Percentiles rank a stretch among this genome's conserved stretches.
These are phyloP conservation scores for Crithidia acanthocephali DNA, from an alignment of 208 protist genomes.

Conservation along the genomic window DNA sequence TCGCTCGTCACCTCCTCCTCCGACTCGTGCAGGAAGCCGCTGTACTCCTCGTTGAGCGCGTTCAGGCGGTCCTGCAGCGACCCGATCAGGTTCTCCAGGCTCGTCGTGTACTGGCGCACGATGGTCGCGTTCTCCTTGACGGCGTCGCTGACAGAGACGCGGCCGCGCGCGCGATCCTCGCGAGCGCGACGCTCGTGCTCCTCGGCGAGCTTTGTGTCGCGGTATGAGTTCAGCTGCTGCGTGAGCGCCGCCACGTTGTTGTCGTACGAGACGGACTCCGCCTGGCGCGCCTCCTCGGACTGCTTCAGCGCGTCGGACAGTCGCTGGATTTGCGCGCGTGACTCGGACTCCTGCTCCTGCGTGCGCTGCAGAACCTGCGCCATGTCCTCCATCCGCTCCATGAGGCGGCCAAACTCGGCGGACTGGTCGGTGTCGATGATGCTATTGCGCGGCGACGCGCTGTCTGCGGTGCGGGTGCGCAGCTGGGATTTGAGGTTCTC, in stretches of 20 bases:
- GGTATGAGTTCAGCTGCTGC: constrained; percentile 66
- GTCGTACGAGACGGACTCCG: constrained; percentile 73
- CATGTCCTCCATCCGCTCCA: constrained; percentile 85
- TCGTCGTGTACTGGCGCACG: constrained; percentile 77
- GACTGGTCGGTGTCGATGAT: constrained; percentile 48
- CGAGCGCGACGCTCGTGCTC: constrained; percentile 61
- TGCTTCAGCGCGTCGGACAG: constrained; percentile 66
- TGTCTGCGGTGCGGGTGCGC: constrained; percentile 49
- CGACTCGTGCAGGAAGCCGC: constrained; percentile 47
- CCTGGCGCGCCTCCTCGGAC: constrained; percentile 68
- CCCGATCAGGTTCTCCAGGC: constrained; percentile 68
- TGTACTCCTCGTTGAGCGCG: constrained; percentile 69
- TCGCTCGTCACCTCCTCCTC: constrained; percentile 53
- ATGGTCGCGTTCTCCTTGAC: constrained; percentile 76
- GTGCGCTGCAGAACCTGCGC: constrained; percentile 65
- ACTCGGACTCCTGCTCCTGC: constrained; percentile 74
- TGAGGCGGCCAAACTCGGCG: constrained; percentile 70
- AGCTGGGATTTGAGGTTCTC: constrained; percentile 76
- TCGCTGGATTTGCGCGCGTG: constrained; percentile 57
- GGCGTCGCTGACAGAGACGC: constrained; percentile 33
- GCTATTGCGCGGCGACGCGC: constrained; percentile 35
- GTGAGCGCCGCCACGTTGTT: constrained; percentile 66
- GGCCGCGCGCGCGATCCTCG: constrained; percentile 35
- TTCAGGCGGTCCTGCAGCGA: constrained; percentile 66
- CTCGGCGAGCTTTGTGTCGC: constrained; percentile 69